Evolutionary conservation across 805 yeast genomes (phyloP).

Genomic region (Torulaspora franciscae): DNA sequence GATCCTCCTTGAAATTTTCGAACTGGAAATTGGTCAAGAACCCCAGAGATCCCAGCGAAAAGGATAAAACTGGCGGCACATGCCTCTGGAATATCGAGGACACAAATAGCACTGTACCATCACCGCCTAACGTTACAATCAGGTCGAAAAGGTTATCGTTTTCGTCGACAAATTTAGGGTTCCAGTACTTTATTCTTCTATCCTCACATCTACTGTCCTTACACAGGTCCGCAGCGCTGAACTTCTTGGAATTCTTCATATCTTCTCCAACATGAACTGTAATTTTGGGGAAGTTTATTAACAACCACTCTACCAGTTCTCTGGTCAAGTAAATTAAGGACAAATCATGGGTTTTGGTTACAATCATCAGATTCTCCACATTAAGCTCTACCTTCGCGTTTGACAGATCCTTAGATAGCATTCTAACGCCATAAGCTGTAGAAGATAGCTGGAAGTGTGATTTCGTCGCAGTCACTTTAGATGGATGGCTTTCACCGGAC

Average conservation of each 20-base stretch:
- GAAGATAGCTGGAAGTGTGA: slow-evolving; percentile 72
- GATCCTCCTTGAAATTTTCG: slow-evolving; percentile 58
- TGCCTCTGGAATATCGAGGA: slow-evolving; percentile 77
- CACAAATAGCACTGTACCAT: slow-evolving; percentile 88
- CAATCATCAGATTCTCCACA: slow-evolving; percentile 67
- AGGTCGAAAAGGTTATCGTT: slow-evolving; percentile 56
- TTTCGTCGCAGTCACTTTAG: slow-evolving; percentile 11
- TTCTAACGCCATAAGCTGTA: slow-evolving; percentile 75
- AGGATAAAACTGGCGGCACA: slow-evolving; percentile 90
- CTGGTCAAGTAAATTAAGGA: slow-evolving; percentile 70
- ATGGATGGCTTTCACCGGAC: slow-evolving; percentile 13
- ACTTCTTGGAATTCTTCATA: slow-evolving; percentile 56
- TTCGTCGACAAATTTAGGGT: slow-evolving; percentile 46
- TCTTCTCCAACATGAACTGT: slow-evolving; percentile 71
- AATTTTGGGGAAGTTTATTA: slow-evolving; percentile 39
- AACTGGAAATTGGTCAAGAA: slow-evolving; percentile 84
- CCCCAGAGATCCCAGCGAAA: slow-evolving; percentile 87
- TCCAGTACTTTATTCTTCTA: slow-evolving; percentile 61
- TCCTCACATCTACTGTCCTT: slow-evolving; percentile 41
- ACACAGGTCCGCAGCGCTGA: slow-evolving; percentile 51
- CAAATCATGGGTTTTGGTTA: slow-evolving; percentile 86
- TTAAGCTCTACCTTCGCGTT: slow-evolving; percentile 68
- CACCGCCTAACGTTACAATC: slow-evolving; percentile 90
- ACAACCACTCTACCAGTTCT: slow-evolving; percentile 74
- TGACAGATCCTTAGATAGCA: slow-evolving; percentile 64